These are phyloP conservation scores for Dactylis glomerata DNA, from an alignment of 176 grass and related monocot genomes.

Conservation along the genomic window DNA sequence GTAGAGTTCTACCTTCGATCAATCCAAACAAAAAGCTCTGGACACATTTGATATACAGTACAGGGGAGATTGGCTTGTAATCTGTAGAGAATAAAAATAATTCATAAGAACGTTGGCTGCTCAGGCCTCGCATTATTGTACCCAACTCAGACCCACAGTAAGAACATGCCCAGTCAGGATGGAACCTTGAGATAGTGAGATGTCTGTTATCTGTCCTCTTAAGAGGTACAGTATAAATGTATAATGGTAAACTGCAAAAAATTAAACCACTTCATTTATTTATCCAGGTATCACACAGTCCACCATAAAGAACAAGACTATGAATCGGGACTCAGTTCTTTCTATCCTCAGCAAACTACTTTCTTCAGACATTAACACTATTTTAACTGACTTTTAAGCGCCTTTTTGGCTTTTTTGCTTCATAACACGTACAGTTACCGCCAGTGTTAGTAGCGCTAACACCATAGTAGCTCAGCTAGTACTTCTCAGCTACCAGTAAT, in stretches of 20 bases:
- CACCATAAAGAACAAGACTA: not conserved
- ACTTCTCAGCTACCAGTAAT: not conserved
- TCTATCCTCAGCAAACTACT: constrained; percentile 6
- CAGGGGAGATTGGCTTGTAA: not conserved
- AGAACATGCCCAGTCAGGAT: not conserved
- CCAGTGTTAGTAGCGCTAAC: not conserved
- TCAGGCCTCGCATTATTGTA: not conserved
- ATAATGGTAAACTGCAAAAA: not conserved
- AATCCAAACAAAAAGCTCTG: too few relatives aligned
- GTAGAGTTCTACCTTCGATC: too few relatives aligned
- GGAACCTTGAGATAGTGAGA: not conserved
- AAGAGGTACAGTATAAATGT: too few relatives aligned
- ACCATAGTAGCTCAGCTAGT: not conserved
- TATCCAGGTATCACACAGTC: not conserved
- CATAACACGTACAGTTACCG: not conserved
- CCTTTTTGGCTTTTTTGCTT: not conserved
- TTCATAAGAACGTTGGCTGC: not conserved
- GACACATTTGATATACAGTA: too few relatives aligned
- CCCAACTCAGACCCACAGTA: not conserved
- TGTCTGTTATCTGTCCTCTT: not conserved
- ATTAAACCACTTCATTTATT: not conserved
- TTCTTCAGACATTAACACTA: not conserved
- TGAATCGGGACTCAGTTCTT: not conserved
- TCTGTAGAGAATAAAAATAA: not conserved
- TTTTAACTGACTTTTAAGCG: not conserved